Evolutionary conservation across 2,329 filamentous ascomycete species (phyloP).

Genomic region (Onygena corvina): DNA sequence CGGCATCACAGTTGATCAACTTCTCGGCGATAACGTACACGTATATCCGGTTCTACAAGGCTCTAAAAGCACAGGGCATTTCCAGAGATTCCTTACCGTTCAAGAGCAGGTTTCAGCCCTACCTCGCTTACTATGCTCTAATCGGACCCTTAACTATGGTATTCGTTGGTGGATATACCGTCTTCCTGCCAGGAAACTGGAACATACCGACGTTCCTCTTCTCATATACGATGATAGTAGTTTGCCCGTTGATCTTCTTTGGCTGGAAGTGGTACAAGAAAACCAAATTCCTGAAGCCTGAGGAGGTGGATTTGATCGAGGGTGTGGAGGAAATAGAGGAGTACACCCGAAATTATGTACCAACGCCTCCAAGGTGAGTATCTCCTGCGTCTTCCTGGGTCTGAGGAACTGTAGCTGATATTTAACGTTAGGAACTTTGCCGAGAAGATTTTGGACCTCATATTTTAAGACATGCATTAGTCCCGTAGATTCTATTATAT

Average conservation of each 20-base stretch:
- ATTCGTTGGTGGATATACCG: conserved; percentile 68
- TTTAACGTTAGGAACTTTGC: conserved; percentile 18
- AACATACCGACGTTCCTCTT: conserved; percentile 59
- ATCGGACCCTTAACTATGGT: conserved; percentile 53
- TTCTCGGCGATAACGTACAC: conserved; percentile 37
- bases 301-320: conserved; percentile 51
- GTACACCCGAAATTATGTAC: conserved; percentile 51
- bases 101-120: conserved; percentile 39
- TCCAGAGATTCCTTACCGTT: conserved; percentile 28
- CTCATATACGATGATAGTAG: conserved; percentile 61
- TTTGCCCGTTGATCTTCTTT: conserved; percentile 57
- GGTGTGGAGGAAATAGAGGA: conserved; percentile 56
- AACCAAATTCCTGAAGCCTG: conserved; percentile 45
- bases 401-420: neutral
- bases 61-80: conserved; percentile 31
- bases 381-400: neutral
- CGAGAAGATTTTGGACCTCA: conserved; percentile 17
- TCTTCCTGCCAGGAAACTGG: conserved; percentile 57
- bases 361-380: conserved; percentile 41
- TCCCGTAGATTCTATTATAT: neutral
- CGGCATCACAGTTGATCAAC: conserved; percentile 35
- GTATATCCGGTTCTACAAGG: conserved; percentile 37
- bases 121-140: conserved; percentile 50
- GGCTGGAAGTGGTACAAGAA: conserved; percentile 60
- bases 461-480: conserved; percentile 14